phyloP scores from a whole-genome alignment of 768 basidiomycete genomes.

The Strobilomyces confusus region DNA sequence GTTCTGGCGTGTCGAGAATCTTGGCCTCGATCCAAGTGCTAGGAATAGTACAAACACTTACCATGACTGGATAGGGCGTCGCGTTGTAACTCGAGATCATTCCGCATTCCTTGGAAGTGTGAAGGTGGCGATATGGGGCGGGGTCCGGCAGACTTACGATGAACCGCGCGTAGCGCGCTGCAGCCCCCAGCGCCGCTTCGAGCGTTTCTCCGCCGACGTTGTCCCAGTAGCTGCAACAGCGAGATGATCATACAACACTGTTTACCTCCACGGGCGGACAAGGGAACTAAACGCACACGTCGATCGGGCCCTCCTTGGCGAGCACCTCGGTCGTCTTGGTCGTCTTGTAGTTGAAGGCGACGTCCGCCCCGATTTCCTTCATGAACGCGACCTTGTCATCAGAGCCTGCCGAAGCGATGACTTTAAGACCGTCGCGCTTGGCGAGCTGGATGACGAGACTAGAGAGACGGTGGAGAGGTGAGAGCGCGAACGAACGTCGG shows the following conservation, averaged over 20 bases:
- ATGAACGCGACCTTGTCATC: constrained; percentile 6
- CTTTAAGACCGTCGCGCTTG: constrained; percentile 8
- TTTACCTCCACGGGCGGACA: background rate
- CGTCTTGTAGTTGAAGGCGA: constrained; percentile 4
- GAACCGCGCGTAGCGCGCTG: constrained; percentile 5
- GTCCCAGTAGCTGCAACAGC: constrained; percentile 2
- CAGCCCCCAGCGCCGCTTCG: background rate
- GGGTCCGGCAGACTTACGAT: background rate
- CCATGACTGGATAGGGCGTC: background rate
- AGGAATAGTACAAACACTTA: background rate
- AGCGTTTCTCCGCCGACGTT: constrained; percentile 4
- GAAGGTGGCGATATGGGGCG: background rate
- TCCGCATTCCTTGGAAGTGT: background rate
- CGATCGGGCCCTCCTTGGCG: constrained; percentile 3
- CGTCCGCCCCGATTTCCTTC: constrained; percentile 1
- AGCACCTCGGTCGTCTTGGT: constrained; percentile 4
- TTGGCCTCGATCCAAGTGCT: background rate
- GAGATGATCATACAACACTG: background rate
- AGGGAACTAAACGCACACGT: background rate
- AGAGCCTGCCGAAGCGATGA: constrained; percentile 4
- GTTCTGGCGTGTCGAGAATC: background rate
- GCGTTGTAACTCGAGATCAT: constrained; percentile 2
- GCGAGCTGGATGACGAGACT: constrained; percentile 6
- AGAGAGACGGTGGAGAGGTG: background rate
- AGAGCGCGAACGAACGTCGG: background rate